Evolutionary conservation across 2,329 filamentous ascomycete species (phyloP).

Genomic region (Venturia pyrina): DNA sequence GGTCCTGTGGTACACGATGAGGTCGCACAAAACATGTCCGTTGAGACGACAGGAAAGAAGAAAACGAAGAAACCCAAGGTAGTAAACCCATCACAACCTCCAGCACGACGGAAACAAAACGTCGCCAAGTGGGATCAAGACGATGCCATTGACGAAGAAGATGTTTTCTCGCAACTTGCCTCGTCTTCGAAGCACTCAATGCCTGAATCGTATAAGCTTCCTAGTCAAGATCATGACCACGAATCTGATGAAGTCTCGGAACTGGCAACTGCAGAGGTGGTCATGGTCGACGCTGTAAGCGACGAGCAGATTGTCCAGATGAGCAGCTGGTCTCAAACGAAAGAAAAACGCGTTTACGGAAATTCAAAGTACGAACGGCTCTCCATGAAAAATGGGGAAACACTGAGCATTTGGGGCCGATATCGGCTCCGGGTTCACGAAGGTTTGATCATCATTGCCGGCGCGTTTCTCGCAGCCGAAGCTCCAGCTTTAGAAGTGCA

Average conservation of each 20-base stretch:
- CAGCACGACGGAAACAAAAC: neutral
- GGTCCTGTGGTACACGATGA: neutral
- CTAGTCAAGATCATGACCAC: neutral
- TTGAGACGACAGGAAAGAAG: neutral
- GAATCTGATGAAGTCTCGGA: neutral
- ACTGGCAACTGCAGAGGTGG: neutral
- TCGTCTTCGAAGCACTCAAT: neutral
- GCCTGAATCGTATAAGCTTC: neutral
- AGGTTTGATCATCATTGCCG: neutral
- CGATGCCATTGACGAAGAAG: neutral
- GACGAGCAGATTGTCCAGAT: neutral
- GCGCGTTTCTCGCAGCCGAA: neutral
- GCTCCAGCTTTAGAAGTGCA: neutral
- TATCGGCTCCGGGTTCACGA: neutral
- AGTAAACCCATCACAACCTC: neutral
- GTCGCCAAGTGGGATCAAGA: neutral
- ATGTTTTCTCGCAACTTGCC: neutral
- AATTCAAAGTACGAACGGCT: neutral
- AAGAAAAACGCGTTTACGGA: neutral
- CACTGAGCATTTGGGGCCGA: neutral
- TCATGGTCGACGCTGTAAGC: neutral
- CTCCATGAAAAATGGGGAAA: neutral
- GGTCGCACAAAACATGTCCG: neutral
- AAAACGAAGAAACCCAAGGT: neutral
- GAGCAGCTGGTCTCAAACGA: conserved; percentile 2